These are phyloP conservation scores for Friedmanniomyces simplex DNA, from an alignment of 495 filamentous ascomycete species.

Conservation along the genomic window DNA sequence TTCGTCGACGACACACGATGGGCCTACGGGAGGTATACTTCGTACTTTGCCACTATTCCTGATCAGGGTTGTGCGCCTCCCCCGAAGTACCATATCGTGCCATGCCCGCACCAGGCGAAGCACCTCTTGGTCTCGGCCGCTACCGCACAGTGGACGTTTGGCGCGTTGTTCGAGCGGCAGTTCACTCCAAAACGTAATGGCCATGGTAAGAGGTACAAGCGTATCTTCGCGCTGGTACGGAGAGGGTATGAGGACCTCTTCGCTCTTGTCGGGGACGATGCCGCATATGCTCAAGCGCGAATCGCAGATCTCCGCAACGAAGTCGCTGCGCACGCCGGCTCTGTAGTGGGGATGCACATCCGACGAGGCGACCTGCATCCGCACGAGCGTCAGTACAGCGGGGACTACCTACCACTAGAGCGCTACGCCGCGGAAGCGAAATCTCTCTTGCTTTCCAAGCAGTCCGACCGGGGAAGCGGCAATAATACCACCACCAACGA, in stretches of 20 bases:
- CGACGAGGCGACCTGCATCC: conserved; percentile 64
- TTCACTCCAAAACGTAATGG: conserved; percentile 38
- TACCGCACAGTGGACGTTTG: conserved; percentile 47
- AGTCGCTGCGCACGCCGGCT: conserved; percentile 27
- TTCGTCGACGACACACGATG: conserved; percentile 68
- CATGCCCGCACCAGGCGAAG: conserved; percentile 56
- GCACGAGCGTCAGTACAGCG: conserved; percentile 52
- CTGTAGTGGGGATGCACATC: conserved; percentile 56
- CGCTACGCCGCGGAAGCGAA: conserved; percentile 43
- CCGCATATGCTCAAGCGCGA: conserved; percentile 42
- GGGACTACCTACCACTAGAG: conserved; percentile 58
- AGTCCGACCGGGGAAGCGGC: neutral
- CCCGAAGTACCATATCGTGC: conserved; percentile 51
- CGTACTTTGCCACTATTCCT: conserved; percentile 55
- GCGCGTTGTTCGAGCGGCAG: conserved; percentile 41
- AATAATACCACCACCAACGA: neutral
- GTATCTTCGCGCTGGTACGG: conserved; percentile 51
- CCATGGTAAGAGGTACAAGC: conserved; percentile 39
- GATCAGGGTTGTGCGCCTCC: conserved; percentile 48
- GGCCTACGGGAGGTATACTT: conserved; percentile 60
- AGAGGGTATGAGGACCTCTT: conserved; percentile 58
- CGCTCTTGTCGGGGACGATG: conserved; percentile 46
- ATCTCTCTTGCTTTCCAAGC: conserved; percentile 3
- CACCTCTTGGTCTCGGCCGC: conserved; percentile 61
- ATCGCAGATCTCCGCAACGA: conserved; percentile 38